Base-by-base conservation (phyloP, 305 asterid genomes). In the Ilex paraguariensis region DNA sequence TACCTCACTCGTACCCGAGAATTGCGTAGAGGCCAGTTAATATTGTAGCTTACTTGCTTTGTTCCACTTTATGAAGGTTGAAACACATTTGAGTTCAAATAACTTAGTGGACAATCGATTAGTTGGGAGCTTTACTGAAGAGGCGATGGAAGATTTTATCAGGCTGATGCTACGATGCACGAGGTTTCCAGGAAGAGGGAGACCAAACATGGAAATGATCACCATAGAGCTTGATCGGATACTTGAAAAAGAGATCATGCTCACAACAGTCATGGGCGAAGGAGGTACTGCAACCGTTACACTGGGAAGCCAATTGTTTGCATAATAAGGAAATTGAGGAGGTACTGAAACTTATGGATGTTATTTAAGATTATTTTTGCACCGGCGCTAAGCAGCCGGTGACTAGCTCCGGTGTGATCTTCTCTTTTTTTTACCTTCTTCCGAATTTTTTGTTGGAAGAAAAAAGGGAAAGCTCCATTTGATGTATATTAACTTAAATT, bases 221-320 rank as follows among this genome's bases (percentile, higher is more conserved):
- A 83, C 61, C 11, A 7, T 32, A 60, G 83, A 89, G 75, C 86
- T 89, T 28, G 93, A 86, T 32, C 81, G 64, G 49, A 75, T 83
- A 40, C 84, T 76, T 58, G 87, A 89, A 54, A 75, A 74, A 54
- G 96, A 88, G 77, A 73, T 79, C 28, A 84, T 75, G 69, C 76
- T 75, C 15, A 89, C 95, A n/a, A 89, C 80, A 6, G 65, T 79
- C 46, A 67, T 63, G 67, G 90, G 92, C 5, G 96, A 86, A 21
- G 28, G 28, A 76, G 79, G 88, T 14, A 78, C 78, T 39, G 59
- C 85, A 40, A 79, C 70, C 13, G 84, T 89, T 16, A 81, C 73
- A 8, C 82, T 81, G 10, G 96, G 96, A 59, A 88, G 96, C 72
- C 78, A 84, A 54, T 77, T 88, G 5, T 88, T 88, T 59, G 78